Conservation (phyloP, 2,329 filamentous ascomycete genomes). For the Colletotrichum karsti region DNA sequence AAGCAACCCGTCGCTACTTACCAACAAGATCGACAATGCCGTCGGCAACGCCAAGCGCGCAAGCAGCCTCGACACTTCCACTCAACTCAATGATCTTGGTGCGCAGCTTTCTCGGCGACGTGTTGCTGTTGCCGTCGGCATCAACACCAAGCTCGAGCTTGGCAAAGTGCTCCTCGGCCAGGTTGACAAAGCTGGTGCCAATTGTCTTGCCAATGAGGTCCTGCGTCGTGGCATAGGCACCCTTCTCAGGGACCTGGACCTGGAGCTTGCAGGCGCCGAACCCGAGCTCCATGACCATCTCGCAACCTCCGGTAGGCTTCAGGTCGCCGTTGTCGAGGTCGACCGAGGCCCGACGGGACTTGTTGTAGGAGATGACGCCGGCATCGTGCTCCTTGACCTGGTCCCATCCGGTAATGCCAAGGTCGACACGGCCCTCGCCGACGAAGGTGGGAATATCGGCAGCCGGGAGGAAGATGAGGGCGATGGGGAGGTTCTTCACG, state of each 20-base stretch:
- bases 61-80: constrained; percentile 96
- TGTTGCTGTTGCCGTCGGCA: constrained; percentile 43
- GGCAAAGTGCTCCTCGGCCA: constrained; percentile 86
- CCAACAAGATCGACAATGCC: constrained; percentile 97
- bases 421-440: constrained; percentile 89
- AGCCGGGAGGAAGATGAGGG: constrained; percentile 95
- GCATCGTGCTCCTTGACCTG: constrained; percentile 92
- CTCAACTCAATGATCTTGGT: constrained; percentile 95
- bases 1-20: constrained; percentile 53
- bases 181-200: constrained; percentile 91
- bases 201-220: constrained; percentile 93
- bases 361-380: constrained; percentile 58
- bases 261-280: constrained; percentile 94
- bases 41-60: constrained; percentile 93
- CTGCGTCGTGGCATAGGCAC: constrained; percentile 71
- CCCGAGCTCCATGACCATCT: constrained; percentile 88
- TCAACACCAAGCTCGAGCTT: constrained; percentile 71
- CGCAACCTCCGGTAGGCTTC: constrained; percentile 71
- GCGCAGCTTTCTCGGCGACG: constrained; percentile 63
- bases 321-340: constrained; percentile 52
- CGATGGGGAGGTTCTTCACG: constrained; percentile 95
- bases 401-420: constrained; percentile 94
- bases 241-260: constrained; percentile 95
- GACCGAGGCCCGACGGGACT: constrained; percentile 56
- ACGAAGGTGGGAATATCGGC: constrained; percentile 98